Conservation (phyloP, 176 grass and related monocot genomes). For the Musa schizocarpa region DNA sequence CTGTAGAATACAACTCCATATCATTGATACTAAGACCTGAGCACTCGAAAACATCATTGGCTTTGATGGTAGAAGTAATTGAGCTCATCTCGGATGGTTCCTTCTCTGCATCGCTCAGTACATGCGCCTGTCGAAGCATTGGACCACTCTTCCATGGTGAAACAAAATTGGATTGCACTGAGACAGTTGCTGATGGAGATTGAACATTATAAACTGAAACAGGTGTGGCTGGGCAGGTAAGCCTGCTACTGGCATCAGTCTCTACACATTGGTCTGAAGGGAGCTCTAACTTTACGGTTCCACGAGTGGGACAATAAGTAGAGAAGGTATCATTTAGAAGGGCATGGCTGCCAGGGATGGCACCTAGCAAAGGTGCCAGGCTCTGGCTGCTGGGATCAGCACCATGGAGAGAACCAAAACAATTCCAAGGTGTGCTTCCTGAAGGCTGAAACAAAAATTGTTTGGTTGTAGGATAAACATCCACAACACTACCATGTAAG, state of each 20-base stretch:
- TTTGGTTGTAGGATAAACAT: conserved; percentile 34
- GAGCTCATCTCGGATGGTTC: conserved; percentile 45
- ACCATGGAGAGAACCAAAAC: conserved; percentile 46
- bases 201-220: conserved; percentile 43
- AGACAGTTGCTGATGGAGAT: conserved; percentile 36
- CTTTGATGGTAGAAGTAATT: conserved; percentile 46
- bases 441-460: conserved; percentile 48
- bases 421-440: conserved; percentile 39
- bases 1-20: no score
- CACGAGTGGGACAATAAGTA: conserved; percentile 61
- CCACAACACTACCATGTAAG: conserved; percentile 38
- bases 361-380: conserved; percentile 40
- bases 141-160: conserved; percentile 60
- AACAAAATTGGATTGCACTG: conserved; percentile 42
- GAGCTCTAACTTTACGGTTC: conserved; percentile 90
- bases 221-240: conserved; percentile 44
- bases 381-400: conserved; percentile 43
- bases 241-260: conserved; percentile 61
- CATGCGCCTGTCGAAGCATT: conserved; percentile 53
- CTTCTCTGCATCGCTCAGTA: conserved; percentile 35
- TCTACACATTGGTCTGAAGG: conserved; percentile 99
- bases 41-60: conserved; percentile 29
- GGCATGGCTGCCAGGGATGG: conserved; percentile 59
- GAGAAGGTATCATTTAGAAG: conserved; percentile 80
- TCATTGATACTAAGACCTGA: conserved; percentile 31